These are phyloP conservation scores for Talaromyces ruber DNA, from an alignment of 495 filamentous ascomycete species.

Conservation along the genomic window DNA sequence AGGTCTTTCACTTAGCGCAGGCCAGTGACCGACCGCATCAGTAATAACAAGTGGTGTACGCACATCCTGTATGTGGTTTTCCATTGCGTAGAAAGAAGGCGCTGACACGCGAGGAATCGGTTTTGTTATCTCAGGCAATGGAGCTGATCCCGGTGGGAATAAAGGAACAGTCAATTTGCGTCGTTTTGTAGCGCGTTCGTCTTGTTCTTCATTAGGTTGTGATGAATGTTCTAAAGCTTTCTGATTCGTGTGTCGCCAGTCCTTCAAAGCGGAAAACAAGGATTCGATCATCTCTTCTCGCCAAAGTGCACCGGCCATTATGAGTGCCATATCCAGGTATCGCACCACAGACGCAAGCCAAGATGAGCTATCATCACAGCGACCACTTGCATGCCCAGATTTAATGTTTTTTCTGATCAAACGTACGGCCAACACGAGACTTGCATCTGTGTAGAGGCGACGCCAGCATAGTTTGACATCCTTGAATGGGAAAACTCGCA, in stretches of 20 bases:
- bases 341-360: slow-evolving; percentile 44
- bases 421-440: slow-evolving; percentile 51
- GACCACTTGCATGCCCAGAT: background rate
- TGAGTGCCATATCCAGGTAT: slow-evolving; percentile 68
- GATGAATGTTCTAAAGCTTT: background rate
- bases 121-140: slow-evolving; percentile 22
- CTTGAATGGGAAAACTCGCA: slow-evolving; percentile 69
- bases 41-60: slow-evolving; percentile 64
- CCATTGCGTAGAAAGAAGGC: slow-evolving; percentile 54
- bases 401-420: slow-evolving; percentile 18
- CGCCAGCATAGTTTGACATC: slow-evolving; percentile 70
- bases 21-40: slow-evolving; percentile 61
- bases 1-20: slow-evolving; percentile 55
- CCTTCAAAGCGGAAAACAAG: slow-evolving; percentile 22
- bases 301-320: slow-evolving; percentile 67
- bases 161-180: slow-evolving; percentile 27
- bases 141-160: slow-evolving; percentile 28
- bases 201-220: background rate
- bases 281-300: slow-evolving; percentile 53
- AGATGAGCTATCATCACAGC: slow-evolving; percentile 8
- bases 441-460: slow-evolving; percentile 69
- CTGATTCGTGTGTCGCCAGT: slow-evolving; percentile 9
- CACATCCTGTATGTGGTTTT: slow-evolving; percentile 45
- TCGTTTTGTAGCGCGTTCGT: slow-evolving; percentile 17
- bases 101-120: slow-evolving; percentile 27